Percentiles rank a stretch among this genome's conserved stretches.
phyloP scores from a whole-genome alignment of 192 early-diverging fungal genomes.

The Mortierella antarctica region DNA sequence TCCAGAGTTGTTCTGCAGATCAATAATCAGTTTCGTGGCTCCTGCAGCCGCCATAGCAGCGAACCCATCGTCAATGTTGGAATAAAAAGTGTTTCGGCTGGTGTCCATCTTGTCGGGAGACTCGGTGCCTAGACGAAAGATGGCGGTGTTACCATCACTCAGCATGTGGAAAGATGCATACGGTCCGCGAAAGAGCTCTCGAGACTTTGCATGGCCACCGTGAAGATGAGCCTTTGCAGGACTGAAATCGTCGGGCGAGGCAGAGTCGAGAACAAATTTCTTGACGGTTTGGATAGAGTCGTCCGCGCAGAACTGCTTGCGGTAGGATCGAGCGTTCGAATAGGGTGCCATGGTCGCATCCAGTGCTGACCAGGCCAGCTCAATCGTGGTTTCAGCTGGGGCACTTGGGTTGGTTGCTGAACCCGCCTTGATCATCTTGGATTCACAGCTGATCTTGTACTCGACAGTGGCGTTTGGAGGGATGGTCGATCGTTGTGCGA shows the following conservation, averaged over 20 bases:
- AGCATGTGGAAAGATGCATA: slow-evolving; percentile 46
- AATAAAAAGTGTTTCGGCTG: slow-evolving; percentile 21
- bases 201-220: slow-evolving; percentile 8
- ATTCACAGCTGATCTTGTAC: slow-evolving; percentile 34
- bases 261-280: slow-evolving; percentile 46
- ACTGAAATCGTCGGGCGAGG: slow-evolving; percentile 32
- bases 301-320: slow-evolving; percentile 25
- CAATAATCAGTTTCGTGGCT: slow-evolving; percentile 34
- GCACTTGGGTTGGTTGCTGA: neutral
- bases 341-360: slow-evolving; percentile 36
- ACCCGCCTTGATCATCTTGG: neutral
- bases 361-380: slow-evolving; percentile 32
- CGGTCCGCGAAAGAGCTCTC: slow-evolving; percentile 20
- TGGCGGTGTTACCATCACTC: slow-evolving; percentile 33
- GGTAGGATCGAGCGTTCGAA: slow-evolving; percentile 17
- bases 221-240: neutral
- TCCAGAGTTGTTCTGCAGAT: slow-evolving; percentile 45
- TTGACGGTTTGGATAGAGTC: slow-evolving; percentile 30
- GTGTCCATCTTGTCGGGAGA: slow-evolving; percentile 18
- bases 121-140: slow-evolving; percentile 41
- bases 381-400: slow-evolving; percentile 1
- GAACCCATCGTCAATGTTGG: slow-evolving; percentile 43
- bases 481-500: slow-evolving; percentile 32
- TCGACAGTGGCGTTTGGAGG: slow-evolving; percentile 30
- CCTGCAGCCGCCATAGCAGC: slow-evolving; percentile 23